Evolutionary conservation across 2,329 filamentous ascomycete species (phyloP).

Genomic region (Periconia sp.): DNA sequence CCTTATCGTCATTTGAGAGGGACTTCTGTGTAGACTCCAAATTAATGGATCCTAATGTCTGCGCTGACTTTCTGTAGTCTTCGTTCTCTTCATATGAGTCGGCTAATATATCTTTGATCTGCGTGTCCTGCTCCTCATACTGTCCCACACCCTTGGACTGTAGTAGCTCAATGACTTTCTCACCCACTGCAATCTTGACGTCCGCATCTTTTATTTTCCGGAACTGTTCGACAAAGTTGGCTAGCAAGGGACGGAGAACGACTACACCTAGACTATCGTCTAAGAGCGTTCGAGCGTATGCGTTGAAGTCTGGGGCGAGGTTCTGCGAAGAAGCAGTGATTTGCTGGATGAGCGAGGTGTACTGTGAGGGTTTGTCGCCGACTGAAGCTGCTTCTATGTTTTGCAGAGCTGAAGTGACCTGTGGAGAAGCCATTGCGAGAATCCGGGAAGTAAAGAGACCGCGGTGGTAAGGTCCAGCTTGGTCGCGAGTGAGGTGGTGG

Average conservation of each 20-base stretch:
- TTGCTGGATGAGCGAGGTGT: constrained; percentile 63
- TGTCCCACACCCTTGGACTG: constrained; percentile 68
- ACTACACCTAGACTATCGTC: constrained; percentile 75
- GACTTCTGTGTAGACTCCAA: constrained; percentile 88
- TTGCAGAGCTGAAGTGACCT: constrained; percentile 56
- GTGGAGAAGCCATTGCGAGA: constrained; percentile 55
- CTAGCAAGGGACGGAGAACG: constrained; percentile 73
- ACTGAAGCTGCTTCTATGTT: constrained; percentile 56
- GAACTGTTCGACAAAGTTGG: constrained; percentile 69
- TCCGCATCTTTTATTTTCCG: constrained; percentile 65
- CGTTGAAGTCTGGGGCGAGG: constrained; percentile 67
- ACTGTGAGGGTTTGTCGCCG: constrained; percentile 60
- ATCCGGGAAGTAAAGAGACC: constrained; percentile 11
- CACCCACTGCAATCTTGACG: constrained; percentile 76
- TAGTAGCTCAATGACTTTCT: constrained; percentile 73
- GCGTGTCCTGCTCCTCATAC: constrained; percentile 84
- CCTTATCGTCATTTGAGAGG: constrained; percentile 81
- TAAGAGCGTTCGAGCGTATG: constrained; percentile 71
- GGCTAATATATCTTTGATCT: constrained; percentile 80
- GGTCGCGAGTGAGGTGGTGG: constrained; percentile 2
- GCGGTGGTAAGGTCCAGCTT: no score
- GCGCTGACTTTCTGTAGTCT: constrained; percentile 80
- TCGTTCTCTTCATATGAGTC: constrained; percentile 83
- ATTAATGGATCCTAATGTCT: constrained; percentile 79
- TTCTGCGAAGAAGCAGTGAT: constrained; percentile 58